Base-by-base conservation (phyloP, 2,329 filamentous ascomycete genomes). In the Aspergillus oerlinghausenensis region DNA sequence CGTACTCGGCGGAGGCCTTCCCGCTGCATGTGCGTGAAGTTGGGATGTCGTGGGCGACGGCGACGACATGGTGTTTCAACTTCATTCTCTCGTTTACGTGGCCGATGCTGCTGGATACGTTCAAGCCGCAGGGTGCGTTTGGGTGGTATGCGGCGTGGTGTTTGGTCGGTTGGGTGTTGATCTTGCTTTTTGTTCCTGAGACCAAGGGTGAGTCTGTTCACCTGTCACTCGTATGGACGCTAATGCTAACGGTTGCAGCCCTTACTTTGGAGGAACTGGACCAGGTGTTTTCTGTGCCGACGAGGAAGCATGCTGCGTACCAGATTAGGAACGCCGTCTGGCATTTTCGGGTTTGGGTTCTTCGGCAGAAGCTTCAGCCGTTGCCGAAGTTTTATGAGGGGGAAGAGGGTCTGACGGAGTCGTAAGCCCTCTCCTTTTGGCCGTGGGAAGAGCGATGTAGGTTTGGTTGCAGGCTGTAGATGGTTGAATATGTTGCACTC, bases 1-100 rank as follows among this genome's bases (percentile, higher is more conserved):
- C 84, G 0, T 88, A 88, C 67, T 86, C 83, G 0, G 85, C 85
- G 21, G 85, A 88, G 67, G 85, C 84, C 1, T 88, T 87, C 64
- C 85, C 85, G 5, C 73, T 87, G 2, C 85, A 86, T 59, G 81
- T 87, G 42, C 82, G 85, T 14, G 78, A 82, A 2, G 76, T 85
- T 49, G 84, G 84, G 42, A 87, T 87, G 84, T 82, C 82, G 1
- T 72, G 85, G 0, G 79, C 82, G 9, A 83, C 92, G 1, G 87
- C 88, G 1, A 83, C 80, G 47, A 82, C 78, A 21, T 84, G 82
- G 81, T 79, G 81, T 55, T 84, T 84, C 74, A 84, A 84, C 66
- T 80, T 79, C 58, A 68, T 81, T 14, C 71, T 82, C 1, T 76
- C 76, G 1, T 75, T 83, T 14, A 82, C 80, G 1, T 84, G 81